Evolutionary conservation across 2,329 filamentous ascomycete species (phyloP).

Genomic region (Fusarium udum): DNA sequence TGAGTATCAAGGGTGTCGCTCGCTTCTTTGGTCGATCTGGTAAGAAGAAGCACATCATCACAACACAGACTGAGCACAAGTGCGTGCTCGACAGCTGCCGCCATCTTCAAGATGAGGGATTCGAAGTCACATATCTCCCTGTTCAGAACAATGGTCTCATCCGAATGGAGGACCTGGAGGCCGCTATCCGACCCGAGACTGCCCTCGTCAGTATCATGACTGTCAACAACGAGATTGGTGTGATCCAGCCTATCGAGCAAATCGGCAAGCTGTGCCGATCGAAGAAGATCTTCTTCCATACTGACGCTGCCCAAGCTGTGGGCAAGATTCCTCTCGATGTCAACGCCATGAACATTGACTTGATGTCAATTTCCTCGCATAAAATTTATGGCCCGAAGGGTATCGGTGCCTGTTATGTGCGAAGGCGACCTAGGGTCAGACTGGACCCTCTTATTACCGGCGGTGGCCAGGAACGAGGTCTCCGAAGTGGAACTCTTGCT

Average conservation of each 20-base stretch:
- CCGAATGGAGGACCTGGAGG: constrained; percentile 83
- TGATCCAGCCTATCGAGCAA: constrained; percentile 94
- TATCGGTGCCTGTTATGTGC: constrained; percentile 94
- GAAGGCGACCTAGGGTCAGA: constrained; percentile 90
- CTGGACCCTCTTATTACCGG: constrained; percentile 96
- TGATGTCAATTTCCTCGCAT: constrained; percentile 99
- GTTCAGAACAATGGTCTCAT: constrained; percentile 89
- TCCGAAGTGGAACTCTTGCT: constrained; percentile 92
- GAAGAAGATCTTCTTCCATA: constrained; percentile 98
- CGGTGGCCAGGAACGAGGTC: constrained; percentile 93
- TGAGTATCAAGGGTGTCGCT: constrained; percentile 98
- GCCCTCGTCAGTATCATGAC: constrained; percentile 96
- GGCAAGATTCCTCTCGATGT: constrained; percentile 97
- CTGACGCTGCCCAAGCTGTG: constrained; percentile 95
- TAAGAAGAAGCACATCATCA: constrained; percentile 99
- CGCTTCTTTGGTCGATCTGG: constrained; percentile 91
- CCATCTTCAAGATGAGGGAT: constrained; percentile 96
- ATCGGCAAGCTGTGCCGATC: constrained; percentile 91
- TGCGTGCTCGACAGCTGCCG: constrained; percentile 97
- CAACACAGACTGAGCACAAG: constrained; percentile 97
- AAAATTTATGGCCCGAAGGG: constrained; percentile 99
- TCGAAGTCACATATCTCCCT: constrained; percentile 95
- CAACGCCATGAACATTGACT: constrained; percentile 96
- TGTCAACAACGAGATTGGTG: constrained; percentile 99
- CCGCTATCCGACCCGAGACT: constrained; percentile 90